These are phyloP conservation scores for Clonostachys chloroleuca DNA, from an alignment of 2,329 filamentous ascomycete genomes.

Conservation along the genomic window DNA sequence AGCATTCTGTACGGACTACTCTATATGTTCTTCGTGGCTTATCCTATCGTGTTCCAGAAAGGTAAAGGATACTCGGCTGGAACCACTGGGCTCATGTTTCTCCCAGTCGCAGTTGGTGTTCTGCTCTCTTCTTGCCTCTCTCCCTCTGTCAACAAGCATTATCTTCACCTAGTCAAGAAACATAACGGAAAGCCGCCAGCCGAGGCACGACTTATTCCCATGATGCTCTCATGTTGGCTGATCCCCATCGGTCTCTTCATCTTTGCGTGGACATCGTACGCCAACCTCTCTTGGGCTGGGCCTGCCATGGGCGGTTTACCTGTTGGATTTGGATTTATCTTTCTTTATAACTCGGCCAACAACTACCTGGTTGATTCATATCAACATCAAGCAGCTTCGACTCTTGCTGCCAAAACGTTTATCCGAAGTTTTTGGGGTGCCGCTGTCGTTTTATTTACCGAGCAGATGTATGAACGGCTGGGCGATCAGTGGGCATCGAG, in stretches of 20 bases:
- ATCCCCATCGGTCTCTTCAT: conserved; percentile 57
- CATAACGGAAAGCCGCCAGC: conserved; percentile 71
- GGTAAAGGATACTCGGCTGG: conserved; percentile 75
- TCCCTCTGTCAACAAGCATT: conserved; percentile 77
- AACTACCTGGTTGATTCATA: conserved; percentile 66
- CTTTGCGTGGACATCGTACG: conserved; percentile 61
- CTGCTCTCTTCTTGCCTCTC: conserved; percentile 61
- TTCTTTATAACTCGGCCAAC: conserved; percentile 76
- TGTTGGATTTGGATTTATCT: conserved; percentile 78
- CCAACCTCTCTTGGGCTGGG: conserved; percentile 62
- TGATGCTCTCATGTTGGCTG: conserved; percentile 75
- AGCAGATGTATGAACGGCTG: conserved; percentile 72
- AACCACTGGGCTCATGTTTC: conserved; percentile 81
- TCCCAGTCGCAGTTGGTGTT: conserved; percentile 75
- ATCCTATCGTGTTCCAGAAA: conserved; percentile 67
- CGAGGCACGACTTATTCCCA: conserved; percentile 74
- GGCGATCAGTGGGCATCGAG: conserved; percentile 73
- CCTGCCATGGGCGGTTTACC: conserved; percentile 67
- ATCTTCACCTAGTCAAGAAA: conserved; percentile 58
- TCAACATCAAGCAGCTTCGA: conserved; percentile 72
- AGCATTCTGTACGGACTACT: conserved; percentile 70
- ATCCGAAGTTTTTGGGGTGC: conserved; percentile 79
- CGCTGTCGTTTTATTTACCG: conserved; percentile 71
- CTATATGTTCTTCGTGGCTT: conserved; percentile 76
- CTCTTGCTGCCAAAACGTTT: conserved; percentile 77